Base-by-base conservation (phyloP, 2,329 filamentous ascomycete genomes). In the Clonostachys rosea region DNA sequence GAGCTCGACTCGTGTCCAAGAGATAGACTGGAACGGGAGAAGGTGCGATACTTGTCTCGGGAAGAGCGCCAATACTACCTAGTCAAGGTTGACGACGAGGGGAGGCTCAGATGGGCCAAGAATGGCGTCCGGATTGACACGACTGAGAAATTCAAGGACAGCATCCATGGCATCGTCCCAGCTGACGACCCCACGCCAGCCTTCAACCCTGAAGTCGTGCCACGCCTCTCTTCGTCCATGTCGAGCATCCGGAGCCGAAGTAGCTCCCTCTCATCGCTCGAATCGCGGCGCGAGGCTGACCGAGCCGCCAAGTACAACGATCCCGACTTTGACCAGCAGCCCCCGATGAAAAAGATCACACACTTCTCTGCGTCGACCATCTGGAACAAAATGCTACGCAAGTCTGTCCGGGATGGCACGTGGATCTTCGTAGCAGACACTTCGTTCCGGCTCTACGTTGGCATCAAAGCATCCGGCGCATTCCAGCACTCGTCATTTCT, bases 351-450 rank as follows among this genome's bases (percentile, higher is more conserved):
- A 50, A 75, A 71, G 53, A 62, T 76, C 13, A 80, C 78, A 43
- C 82, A 90, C 57, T 73, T 91, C 4, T 87, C 81, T 6, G 81
- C 86, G 2, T 81, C 85, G 1, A 84, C 86, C 1, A 76, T 95
- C 5, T 79, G 92, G 62, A 89, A 94, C 63, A 86, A 87, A 52
- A 73, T 95, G 6, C 74, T 94, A 14, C 81, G 88, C 50, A 86
- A 89, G 53, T 84, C 87, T 0, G 87, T 91, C 37, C 87, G 84
- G 64, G 90, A 90, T 52, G 91, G 92, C 59, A 94, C 88, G 5
- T 96, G 91, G 91, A 95, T 96, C 53, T 96, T 95, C 58, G 91
- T 91, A 8, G 86, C 87, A 20, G 91, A 96, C 65, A 92, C 89
- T 2, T 86, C 81, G 2, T 94, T 91, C 63, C 82, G 88, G 1